A percentile compares a stretch with the other conserved stretches of the same genome.
phyloP scores from a whole-genome alignment of 495 filamentous ascomycete species.

The Geoglossum glabrum region DNA sequence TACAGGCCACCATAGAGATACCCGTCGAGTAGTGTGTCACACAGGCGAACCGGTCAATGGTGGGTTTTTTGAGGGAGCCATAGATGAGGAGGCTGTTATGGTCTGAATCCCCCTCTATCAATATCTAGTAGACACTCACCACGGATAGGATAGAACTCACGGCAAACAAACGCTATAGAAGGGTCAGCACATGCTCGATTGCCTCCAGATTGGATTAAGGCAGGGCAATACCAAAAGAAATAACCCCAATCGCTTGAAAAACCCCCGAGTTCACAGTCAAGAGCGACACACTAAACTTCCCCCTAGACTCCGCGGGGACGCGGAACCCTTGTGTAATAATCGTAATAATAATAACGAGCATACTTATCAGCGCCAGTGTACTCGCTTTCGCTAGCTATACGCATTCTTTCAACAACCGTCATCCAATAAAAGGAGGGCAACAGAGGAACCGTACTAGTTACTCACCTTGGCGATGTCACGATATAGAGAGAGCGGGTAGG shows the following conservation, averaged over 20 bases:
- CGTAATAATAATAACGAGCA: slow-evolving; percentile 71
- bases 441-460: background rate
- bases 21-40: slow-evolving; percentile 86
- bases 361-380: slow-evolving; percentile 73
- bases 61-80: slow-evolving; percentile 82
- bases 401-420: slow-evolving; percentile 14
- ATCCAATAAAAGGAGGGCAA: background rate
- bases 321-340: slow-evolving; percentile 70
- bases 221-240: slow-evolving; percentile 62
- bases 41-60: slow-evolving; percentile 73
- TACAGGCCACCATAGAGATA: slow-evolving; percentile 73
- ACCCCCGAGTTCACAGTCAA: slow-evolving; percentile 65
- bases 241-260: slow-evolving; percentile 90
- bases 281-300: slow-evolving; percentile 40
- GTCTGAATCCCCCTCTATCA: slow-evolving; percentile 25
- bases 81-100: slow-evolving; percentile 97
- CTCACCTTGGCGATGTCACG: slow-evolving; percentile 88
- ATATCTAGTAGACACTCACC: slow-evolving; percentile 5
- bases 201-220: background rate
- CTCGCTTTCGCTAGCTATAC: slow-evolving; percentile 89
- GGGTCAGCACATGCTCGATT: background rate
- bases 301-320: slow-evolving; percentile 47
- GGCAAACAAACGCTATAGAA: slow-evolving; percentile 64
- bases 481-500: slow-evolving; percentile 85
- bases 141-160: slow-evolving; percentile 22